These are phyloP conservation scores for Podospora bellae-mahoneyi DNA, from an alignment of 495 filamentous ascomycete genomes.

Conservation along the genomic window DNA sequence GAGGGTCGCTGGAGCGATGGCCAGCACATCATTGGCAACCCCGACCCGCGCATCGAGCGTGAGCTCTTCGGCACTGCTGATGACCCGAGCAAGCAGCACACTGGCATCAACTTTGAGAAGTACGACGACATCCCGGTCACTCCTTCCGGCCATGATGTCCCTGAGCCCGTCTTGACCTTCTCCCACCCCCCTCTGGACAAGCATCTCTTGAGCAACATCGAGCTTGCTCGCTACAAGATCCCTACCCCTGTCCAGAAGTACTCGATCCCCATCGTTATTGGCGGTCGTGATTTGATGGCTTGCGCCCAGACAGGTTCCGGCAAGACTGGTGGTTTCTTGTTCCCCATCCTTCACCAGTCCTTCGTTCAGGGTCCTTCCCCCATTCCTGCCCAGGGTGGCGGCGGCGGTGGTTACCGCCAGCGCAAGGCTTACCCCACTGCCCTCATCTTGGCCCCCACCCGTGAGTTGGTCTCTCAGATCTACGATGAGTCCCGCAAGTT, in stretches of 20 bases:
- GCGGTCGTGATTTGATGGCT: constrained; percentile 95
- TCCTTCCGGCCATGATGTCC: constrained; percentile 89
- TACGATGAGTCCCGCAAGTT: constrained; percentile 98
- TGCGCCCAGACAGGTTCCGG: constrained; percentile 98
- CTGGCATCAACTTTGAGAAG: constrained; percentile 99
- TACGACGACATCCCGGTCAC: constrained; percentile 99
- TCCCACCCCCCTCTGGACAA: constrained; percentile 91
- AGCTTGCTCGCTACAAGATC: constrained; percentile 85
- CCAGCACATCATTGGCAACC: constrained; percentile 87
- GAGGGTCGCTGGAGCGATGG: constrained; percentile 96
- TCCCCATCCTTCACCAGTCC: constrained; percentile 95
- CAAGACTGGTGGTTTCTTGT: constrained; percentile 98
- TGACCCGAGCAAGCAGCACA: constrained; percentile 90
- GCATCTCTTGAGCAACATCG: constrained; percentile 87
- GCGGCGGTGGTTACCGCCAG: constrained; percentile 75
- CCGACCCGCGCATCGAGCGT: constrained; percentile 85
- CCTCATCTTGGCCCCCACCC: constrained; percentile 90
- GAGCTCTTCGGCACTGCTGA: constrained; percentile 93
- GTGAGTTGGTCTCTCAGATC: constrained; percentile 97
- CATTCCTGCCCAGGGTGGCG: constrained; percentile 58
- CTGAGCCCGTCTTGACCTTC: constrained; percentile 85
- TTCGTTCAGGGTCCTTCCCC: constrained; percentile 81
- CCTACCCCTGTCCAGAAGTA: constrained; percentile 98
- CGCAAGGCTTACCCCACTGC: constrained; percentile 96
- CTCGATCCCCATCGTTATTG: constrained; percentile 96